Conservation (phyloP, 345 rosid species). For the Luvunga scandens region DNA sequence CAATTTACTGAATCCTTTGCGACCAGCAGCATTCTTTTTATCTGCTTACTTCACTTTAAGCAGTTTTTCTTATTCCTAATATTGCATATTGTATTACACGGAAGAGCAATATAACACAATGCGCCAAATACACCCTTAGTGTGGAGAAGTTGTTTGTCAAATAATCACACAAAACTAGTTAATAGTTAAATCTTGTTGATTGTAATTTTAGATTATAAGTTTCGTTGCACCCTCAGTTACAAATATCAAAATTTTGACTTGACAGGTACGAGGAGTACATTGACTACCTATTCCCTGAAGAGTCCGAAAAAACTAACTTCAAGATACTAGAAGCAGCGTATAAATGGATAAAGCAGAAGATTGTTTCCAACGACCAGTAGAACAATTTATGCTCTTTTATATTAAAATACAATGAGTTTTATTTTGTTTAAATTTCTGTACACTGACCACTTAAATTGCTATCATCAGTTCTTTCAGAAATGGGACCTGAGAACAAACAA, state of each 20-base stretch:
- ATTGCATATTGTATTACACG: not conserved
- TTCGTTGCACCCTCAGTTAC: not conserved
- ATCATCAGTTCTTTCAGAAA: no score
- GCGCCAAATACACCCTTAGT: no score
- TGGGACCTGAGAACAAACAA: no score
- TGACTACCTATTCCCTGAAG: conserved; percentile 81
- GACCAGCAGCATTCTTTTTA: not conserved
- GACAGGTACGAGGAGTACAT: conserved; percentile 69
- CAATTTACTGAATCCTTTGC: not conserved
- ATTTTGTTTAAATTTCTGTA: no score
- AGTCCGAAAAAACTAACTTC: conserved; percentile 53
- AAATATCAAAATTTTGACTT: not conserved
- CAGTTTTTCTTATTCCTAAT: not conserved
- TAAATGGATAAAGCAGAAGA: conserved; percentile 59
- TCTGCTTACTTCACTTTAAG: not conserved
- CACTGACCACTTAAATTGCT: no score
- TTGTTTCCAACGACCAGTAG: conserved; percentile 42
- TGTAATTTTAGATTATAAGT: not conserved
- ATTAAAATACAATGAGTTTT: not conserved
- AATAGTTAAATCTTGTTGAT: not conserved
- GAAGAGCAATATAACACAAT: conserved; percentile 37
- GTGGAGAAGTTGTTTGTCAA: not conserved
- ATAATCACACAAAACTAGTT: not conserved
- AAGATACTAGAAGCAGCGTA: conserved; percentile 80
- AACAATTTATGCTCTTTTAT: not conserved